A percentile compares a stretch with the other conserved stretches of the same genome.
These are phyloP conservation scores for Neonectria magnoliae DNA, from an alignment of 2,329 filamentous ascomycete species.

Conservation along the genomic window DNA sequence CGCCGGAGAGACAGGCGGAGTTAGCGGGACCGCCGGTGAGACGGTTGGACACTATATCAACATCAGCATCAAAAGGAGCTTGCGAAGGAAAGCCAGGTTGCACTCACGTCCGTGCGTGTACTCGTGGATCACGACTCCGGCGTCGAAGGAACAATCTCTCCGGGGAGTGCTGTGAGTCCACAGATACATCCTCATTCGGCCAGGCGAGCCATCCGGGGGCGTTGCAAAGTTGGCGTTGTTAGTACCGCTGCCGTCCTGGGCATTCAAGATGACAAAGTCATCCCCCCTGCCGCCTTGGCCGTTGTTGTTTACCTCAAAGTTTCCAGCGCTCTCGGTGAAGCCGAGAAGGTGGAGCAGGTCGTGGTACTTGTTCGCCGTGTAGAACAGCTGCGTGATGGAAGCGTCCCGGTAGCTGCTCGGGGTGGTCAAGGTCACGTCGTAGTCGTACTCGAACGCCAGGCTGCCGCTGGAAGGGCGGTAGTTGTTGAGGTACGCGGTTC, in stretches of 20 bases:
- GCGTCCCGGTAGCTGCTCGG: slow-evolving; percentile 60
- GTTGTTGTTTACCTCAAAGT: slow-evolving; percentile 68
- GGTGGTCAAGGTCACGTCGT: slow-evolving; percentile 46
- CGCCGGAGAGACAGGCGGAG: slow-evolving; percentile 55
- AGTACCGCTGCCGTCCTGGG: slow-evolving; percentile 63
- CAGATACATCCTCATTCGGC: slow-evolving; percentile 69
- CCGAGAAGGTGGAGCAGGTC: slow-evolving; percentile 67
- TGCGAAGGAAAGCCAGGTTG: slow-evolving; percentile 18
- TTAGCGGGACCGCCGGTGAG: slow-evolving; percentile 68
- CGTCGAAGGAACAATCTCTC: slow-evolving; percentile 67
- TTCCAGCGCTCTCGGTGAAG: slow-evolving; percentile 67
- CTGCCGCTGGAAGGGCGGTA: slow-evolving; percentile 57
- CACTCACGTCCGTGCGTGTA: slow-evolving; percentile 61
- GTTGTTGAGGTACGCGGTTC: slow-evolving; percentile 46
- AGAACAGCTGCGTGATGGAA: slow-evolving; percentile 68
- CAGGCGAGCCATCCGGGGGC: slow-evolving; percentile 59
- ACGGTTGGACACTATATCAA: slow-evolving; percentile 60
- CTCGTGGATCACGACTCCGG: slow-evolving; percentile 69
- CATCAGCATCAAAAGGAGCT: slow-evolving; percentile 7
- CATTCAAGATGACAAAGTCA: slow-evolving; percentile 65
- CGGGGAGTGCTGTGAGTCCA: slow-evolving; percentile 60
- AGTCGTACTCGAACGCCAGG: slow-evolving; percentile 60
- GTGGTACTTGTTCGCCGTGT: slow-evolving; percentile 68
- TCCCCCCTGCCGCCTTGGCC: slow-evolving; percentile 60
- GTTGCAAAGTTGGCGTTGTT: slow-evolving; percentile 70